These are phyloP conservation scores for Paecilomyces formosus DNA, from an alignment of 2,329 filamentous ascomycete genomes.

Conservation along the genomic window DNA sequence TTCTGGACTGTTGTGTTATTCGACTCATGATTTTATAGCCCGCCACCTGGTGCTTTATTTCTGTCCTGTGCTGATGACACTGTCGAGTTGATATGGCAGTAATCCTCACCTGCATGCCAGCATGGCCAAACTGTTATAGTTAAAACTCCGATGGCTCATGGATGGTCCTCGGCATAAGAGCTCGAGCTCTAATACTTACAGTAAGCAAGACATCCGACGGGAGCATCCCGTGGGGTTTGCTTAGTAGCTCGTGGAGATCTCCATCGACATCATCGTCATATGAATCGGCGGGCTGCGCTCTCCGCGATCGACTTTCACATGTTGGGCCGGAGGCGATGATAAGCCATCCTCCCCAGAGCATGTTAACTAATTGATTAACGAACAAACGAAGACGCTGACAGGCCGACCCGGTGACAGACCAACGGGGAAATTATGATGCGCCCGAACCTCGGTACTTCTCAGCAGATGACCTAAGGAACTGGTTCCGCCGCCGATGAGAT, in stretches of 20 bases:
- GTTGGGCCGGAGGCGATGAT: neutral
- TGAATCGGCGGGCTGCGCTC: neutral
- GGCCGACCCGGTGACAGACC: conserved; percentile 41
- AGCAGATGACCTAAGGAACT: neutral
- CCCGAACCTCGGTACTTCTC: neutral
- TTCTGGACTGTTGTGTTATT: too few relatives aligned
- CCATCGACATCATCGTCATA: neutral
- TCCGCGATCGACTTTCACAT: neutral
- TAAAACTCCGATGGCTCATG: neutral
- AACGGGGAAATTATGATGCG: neutral
- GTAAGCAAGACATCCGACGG: neutral
- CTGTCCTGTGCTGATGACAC: too few relatives aligned
- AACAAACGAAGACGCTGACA: too few relatives aligned
- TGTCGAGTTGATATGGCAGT: too few relatives aligned
- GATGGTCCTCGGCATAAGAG: neutral
- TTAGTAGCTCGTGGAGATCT: neutral
- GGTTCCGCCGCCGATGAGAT: neutral
- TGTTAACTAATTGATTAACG: too few relatives aligned
- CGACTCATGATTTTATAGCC: too few relatives aligned
- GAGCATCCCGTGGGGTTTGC: neutral
- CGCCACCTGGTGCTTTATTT: too few relatives aligned
- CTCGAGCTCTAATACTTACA: neutral
- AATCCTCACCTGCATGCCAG: too few relatives aligned
- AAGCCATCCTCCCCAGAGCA: too few relatives aligned
- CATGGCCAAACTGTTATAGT: too few relatives aligned